Percentiles rank a stretch among this genome's conserved stretches.
Evolutionary conservation across 352 stramenopile species (phyloP).

Genomic region (Plasmopara muralis): DNA sequence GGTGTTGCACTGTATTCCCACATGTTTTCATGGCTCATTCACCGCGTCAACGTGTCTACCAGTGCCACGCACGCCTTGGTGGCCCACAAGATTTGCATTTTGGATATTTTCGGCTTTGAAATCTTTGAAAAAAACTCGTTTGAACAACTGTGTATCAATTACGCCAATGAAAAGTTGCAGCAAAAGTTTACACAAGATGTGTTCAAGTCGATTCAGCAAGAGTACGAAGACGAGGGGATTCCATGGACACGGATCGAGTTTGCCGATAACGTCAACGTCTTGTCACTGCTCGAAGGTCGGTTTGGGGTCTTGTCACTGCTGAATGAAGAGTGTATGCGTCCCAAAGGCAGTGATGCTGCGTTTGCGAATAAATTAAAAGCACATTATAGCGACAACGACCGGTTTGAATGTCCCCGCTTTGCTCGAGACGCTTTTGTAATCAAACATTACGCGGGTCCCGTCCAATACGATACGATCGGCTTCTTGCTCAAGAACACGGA

Average conservation of each 20-base stretch:
- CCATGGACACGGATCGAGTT: constrained; percentile 89
- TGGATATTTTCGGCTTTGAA: constrained; percentile 99
- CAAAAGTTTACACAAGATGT: constrained; percentile 91
- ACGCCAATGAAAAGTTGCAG: constrained; percentile 94
- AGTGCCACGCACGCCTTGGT: constrained; percentile 45
- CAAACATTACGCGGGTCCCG: constrained; percentile 94
- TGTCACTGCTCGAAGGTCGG: constrained; percentile 85
- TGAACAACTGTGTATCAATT: constrained; percentile 96
- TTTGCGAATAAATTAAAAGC: constrained; percentile 87
- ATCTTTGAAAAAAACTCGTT: constrained; percentile 96
- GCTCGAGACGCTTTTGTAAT: constrained; percentile 90
- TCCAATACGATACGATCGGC: constrained; percentile 89
- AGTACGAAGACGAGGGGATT: constrained; percentile 95
- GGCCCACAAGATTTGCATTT: constrained; percentile 80
- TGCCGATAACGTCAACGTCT: constrained; percentile 86
- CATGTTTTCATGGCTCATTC: constrained; percentile 96
- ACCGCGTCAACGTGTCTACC: constrained; percentile 75
- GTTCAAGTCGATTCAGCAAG: constrained; percentile 92
- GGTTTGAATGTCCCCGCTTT: constrained; percentile 79
- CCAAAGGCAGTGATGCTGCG: constrained; percentile 77
- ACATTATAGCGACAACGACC: constrained; percentile 85
- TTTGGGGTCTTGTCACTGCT: constrained; percentile 89
- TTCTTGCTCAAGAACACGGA: constrained; percentile 98
- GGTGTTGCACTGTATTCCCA: constrained; percentile 89
- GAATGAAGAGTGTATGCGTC: constrained; percentile 91